These are phyloP conservation scores for Ustilago vetiveriae DNA, from an alignment of 1,284 basidiomycete genomes.

Conservation along the genomic window DNA sequence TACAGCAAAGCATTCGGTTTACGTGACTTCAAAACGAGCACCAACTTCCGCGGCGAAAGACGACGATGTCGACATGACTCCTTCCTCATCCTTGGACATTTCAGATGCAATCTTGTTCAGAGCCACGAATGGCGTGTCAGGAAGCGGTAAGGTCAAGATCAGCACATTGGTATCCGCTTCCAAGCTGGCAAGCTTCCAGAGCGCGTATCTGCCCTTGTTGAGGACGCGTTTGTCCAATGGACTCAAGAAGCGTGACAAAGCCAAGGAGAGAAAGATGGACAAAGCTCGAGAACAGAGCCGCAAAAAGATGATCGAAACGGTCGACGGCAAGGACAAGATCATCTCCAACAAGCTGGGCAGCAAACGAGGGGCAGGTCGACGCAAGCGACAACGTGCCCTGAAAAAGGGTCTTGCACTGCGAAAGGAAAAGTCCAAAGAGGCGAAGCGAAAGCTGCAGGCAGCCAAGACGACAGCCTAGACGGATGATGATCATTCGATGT, in stretches of 20 bases:
- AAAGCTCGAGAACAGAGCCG: constrained; percentile 50
- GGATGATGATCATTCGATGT: too few relatives aligned
- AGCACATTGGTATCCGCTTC: constrained; percentile 51
- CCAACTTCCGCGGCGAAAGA: constrained; percentile 27
- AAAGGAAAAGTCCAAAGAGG: constrained; percentile 50
- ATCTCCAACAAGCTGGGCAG: constrained; percentile 49
- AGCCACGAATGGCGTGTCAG: constrained; percentile 54
- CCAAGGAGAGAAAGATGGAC: constrained; percentile 62
- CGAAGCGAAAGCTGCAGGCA: constrained; percentile 28
- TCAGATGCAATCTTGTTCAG: constrained; percentile 52
- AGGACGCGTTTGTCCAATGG: constrained; percentile 47
- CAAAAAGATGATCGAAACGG: constrained; percentile 54
- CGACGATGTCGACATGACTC: constrained; percentile 41
- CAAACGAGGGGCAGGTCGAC: constrained; percentile 57
- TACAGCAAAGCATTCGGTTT: constrained; percentile 56
- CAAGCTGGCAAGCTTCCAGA: constrained; percentile 43
- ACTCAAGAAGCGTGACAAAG: constrained; percentile 63
- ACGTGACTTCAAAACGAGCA: constrained; percentile 53
- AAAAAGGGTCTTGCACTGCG: constrained; percentile 45
- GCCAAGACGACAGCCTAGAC: constrained; percentile 22
- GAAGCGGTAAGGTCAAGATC: constrained; percentile 50
- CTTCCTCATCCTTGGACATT: constrained; percentile 23
- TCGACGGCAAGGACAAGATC: constrained; percentile 52
- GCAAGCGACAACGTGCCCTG: constrained; percentile 52
- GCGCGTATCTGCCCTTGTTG: constrained; percentile 50